Conservation (phyloP, 2,329 filamentous ascomycete genomes). For the Chaetomiaceae sp. region DNA sequence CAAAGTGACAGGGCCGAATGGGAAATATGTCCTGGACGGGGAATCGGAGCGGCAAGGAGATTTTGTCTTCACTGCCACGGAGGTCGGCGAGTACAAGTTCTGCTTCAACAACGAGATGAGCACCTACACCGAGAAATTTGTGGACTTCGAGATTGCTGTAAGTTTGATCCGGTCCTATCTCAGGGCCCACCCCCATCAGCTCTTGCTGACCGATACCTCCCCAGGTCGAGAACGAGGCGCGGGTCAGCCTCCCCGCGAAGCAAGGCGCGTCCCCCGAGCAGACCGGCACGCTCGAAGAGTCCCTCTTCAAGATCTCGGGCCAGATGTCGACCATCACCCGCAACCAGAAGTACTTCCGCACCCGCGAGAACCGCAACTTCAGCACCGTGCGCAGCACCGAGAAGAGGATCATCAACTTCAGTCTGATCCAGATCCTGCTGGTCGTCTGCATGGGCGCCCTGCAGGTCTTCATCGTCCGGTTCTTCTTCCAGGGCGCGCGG, state of each 20-base stretch:
- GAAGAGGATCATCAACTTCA: slow-evolving; percentile 94
- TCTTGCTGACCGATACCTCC: slow-evolving; percentile 14
- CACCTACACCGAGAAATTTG: slow-evolving; percentile 93
- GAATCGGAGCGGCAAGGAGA: slow-evolving; percentile 92
- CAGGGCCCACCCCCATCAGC: too few species aligned
- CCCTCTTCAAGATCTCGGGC: slow-evolving; percentile 87
- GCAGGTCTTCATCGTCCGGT: slow-evolving; percentile 94
- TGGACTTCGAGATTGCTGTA: slow-evolving; percentile 96
- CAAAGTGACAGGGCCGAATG: slow-evolving; percentile 71
- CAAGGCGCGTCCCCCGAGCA: slow-evolving; percentile 85
- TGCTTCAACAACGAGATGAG: slow-evolving; percentile 99
- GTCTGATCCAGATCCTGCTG: slow-evolving; percentile 82
- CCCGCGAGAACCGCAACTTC: slow-evolving; percentile 97
- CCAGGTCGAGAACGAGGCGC: slow-evolving; percentile 85
- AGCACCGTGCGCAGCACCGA: slow-evolving; percentile 96
- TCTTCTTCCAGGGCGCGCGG: slow-evolving; percentile 86
- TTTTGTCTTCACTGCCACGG: slow-evolving; percentile 92
- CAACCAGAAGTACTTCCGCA: slow-evolving; percentile 99
- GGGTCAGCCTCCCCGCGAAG: slow-evolving; percentile 77
- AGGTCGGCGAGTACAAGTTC: slow-evolving; percentile 85
- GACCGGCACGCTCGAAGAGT: slow-evolving; percentile 82
- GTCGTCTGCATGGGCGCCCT: slow-evolving; percentile 93
- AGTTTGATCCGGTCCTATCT: slow-evolving; percentile 28
- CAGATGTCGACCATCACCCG: slow-evolving; percentile 90
- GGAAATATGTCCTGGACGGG: slow-evolving; percentile 76